Evolutionary conservation across 177 flowering plant species (phyloP).

Genomic region (Vitis hybrid): DNA sequence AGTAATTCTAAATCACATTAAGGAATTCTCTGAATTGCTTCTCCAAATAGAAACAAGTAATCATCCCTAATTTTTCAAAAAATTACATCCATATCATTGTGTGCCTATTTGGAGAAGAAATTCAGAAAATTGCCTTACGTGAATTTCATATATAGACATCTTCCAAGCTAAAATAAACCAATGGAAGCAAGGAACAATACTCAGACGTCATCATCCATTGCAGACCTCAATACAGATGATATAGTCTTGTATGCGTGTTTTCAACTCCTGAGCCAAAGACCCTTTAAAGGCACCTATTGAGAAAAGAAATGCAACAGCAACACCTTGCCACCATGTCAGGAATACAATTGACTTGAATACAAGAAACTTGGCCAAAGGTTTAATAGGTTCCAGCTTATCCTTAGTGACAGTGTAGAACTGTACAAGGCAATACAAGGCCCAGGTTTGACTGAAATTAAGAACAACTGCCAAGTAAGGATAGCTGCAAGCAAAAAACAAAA

Average conservation of each 20-base stretch:
- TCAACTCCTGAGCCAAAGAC: constrained; percentile 75
- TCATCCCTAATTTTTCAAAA: no score
- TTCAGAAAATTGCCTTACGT: no score
- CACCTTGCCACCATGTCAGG: constrained; percentile 99
- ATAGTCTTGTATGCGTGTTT: constrained; percentile 91
- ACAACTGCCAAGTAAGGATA: constrained; percentile 95
- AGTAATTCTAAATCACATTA: no score
- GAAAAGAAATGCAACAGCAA: constrained; percentile 89
- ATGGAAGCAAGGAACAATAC: not conserved
- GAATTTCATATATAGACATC: no score
- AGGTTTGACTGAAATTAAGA: constrained; percentile 94
- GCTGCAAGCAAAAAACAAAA: constrained; percentile 48
- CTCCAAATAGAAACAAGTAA: no score
- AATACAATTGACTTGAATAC: constrained; percentile 93
- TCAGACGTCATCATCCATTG: constrained; percentile 1
- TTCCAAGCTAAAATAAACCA: not conserved
- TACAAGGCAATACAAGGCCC: constrained; percentile 98
- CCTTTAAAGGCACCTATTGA: constrained; percentile 91
- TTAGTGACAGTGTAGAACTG: constrained; percentile 91
- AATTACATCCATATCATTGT: no score
- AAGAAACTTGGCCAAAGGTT: constrained; percentile 92
- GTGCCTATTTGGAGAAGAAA: no score
- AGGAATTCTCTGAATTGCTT: no score
- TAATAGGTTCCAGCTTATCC: constrained; percentile 80
- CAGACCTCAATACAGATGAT: constrained; percentile 95